Percentiles rank a stretch among this genome's conserved stretches.
Conservation (phyloP, 306 rosid genomes). For the Quercus agrifolia region DNA sequence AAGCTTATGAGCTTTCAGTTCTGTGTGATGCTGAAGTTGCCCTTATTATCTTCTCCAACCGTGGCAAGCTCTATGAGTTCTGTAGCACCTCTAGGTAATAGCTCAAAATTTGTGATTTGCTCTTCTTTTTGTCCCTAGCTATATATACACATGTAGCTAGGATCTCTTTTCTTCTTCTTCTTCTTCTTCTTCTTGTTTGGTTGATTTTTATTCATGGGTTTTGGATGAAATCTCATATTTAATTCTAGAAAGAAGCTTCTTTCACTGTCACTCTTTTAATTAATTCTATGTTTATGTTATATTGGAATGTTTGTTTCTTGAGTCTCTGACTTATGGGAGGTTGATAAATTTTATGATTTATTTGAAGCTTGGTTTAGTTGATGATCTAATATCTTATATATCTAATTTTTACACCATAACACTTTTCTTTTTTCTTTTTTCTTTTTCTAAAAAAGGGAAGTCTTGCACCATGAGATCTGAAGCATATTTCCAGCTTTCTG, state of each 20-base stretch:
- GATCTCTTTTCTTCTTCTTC: constrained; percentile 4
- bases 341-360: background rate
- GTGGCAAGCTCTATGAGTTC: constrained; percentile 93
- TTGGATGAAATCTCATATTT: background rate
- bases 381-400: background rate
- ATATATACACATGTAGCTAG: background rate
- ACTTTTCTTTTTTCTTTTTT: too few species aligned
- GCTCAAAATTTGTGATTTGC: background rate
- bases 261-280: background rate
- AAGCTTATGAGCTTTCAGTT: constrained; percentile 90
- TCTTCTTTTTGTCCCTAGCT: background rate
- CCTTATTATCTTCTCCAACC: constrained; percentile 82
- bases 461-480: background rate
- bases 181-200: constrained; percentile 4
- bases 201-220: background rate
- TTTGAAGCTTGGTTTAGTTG: background rate
- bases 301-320: background rate
- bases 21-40: constrained; percentile 96
- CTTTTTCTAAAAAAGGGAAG: background rate
- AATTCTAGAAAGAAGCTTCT: background rate
- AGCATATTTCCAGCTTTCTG: background rate
- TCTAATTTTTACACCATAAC: background rate
- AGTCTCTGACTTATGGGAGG: background rate
- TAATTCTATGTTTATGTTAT: background rate
- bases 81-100: constrained; percentile 72